phyloP scores from a whole-genome alignment of 2,329 filamentous ascomycete species.

The Colletotrichum higginsianum region DNA sequence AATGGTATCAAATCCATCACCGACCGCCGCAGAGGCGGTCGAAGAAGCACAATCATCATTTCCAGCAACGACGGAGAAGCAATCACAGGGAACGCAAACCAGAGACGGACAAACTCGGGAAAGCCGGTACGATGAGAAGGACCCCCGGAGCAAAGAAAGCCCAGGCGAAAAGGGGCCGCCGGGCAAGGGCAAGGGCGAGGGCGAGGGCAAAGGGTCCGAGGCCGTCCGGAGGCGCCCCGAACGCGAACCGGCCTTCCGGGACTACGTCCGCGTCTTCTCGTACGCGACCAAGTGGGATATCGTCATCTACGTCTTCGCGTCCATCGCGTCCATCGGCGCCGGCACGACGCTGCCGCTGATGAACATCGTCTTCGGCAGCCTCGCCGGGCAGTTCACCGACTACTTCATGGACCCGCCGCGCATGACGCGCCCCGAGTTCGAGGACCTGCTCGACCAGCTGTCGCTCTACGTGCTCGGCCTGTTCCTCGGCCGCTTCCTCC shows the following conservation, averaged over 20 bases:
- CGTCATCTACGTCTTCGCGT: slow-evolving; percentile 61
- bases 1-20: no score
- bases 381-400: slow-evolving; percentile 63
- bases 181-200: no score
- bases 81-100: not conserved
- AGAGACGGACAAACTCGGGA: no score
- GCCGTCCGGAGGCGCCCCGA: slow-evolving; percentile 50
- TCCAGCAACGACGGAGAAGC: not conserved
- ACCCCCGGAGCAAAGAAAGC: no score
- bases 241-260: slow-evolving; percentile 60
- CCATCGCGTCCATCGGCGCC: slow-evolving; percentile 65
- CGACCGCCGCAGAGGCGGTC: not conserved
- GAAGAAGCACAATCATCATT: not conserved
- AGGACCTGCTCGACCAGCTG: slow-evolving; percentile 57
- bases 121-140: no score
- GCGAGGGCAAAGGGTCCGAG: no score
- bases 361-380: slow-evolving; percentile 59
- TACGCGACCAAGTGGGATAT: slow-evolving; percentile 70
- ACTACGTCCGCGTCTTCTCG: slow-evolving; percentile 66
- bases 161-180: no score
- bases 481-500: slow-evolving; percentile 75
- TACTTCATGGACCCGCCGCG: slow-evolving; percentile 6
- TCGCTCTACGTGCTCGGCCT: slow-evolving; percentile 78
- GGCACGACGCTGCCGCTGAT: slow-evolving; percentile 71
- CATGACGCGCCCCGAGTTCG: slow-evolving; percentile 3